Conservation (phyloP, 1,284 basidiomycete genomes). For the Leccinum solheimii region DNA sequence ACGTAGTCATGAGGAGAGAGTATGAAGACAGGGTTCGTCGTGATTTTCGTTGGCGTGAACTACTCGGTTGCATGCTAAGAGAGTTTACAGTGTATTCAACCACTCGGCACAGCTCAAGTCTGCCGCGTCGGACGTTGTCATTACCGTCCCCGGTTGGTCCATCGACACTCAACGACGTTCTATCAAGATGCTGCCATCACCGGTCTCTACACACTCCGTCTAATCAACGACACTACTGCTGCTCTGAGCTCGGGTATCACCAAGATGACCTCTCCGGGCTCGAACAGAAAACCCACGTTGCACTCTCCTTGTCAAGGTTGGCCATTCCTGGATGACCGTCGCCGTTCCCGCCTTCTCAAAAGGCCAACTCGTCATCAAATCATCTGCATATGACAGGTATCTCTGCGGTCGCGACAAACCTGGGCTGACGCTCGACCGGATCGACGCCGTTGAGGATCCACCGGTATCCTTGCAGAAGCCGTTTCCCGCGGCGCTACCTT, state of each 20-base stretch:
- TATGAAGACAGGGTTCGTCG: no score
- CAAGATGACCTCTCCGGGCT: neutral
- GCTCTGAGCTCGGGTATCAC: neutral
- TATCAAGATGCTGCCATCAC: slow-evolving; percentile 82
- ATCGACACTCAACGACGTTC: slow-evolving; percentile 90
- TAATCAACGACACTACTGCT: neutral
- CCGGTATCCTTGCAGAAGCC: slow-evolving; percentile 95
- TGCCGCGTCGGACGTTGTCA: slow-evolving; percentile 57
- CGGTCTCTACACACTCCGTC: neutral
- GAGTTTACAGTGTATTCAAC: neutral
- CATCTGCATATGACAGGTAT: neutral
- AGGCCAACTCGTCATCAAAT: slow-evolving; percentile 76
- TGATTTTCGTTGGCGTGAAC: no score
- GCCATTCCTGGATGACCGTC: slow-evolving; percentile 86
- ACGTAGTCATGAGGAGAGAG: no score
- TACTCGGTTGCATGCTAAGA: no score
- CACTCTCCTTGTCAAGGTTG: slow-evolving; percentile 90
- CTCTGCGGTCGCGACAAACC: slow-evolving; percentile 35
- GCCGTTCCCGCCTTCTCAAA: slow-evolving; percentile 90
- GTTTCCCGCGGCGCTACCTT: slow-evolving; percentile 81
- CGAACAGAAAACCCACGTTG: slow-evolving; percentile 45
- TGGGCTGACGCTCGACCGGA: slow-evolving; percentile 87
- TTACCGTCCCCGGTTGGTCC: slow-evolving; percentile 94
- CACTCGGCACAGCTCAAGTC: neutral
- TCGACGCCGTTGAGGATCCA: slow-evolving; percentile 88